Percentiles rank a stretch among this genome's conserved stretches.
Evolutionary conservation across 306 rosid genomes (phyloP).

Genomic region (Vigna mungo): DNA sequence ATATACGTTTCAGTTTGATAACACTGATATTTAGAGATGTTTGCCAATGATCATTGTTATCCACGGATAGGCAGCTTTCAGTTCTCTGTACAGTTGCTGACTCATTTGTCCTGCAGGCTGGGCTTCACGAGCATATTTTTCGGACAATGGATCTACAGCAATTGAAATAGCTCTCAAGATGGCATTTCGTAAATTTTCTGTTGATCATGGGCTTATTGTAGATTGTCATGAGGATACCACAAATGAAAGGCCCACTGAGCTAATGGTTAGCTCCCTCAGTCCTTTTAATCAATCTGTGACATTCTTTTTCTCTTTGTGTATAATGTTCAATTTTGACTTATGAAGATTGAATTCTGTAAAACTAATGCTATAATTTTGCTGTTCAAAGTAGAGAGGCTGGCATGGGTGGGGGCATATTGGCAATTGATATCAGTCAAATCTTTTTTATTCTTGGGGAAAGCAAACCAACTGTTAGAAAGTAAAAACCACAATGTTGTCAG

Average conservation of each 20-base stretch:
- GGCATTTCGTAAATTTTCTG: constrained; percentile 94
- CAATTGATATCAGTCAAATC: background rate
- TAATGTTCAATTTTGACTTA: constrained; percentile 16
- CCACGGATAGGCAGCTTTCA: constrained; percentile 21
- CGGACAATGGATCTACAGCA: constrained; percentile 97
- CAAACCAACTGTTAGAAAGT: constrained; percentile 21
- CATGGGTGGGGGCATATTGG: constrained; percentile 2
- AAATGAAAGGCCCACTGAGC: constrained; percentile 58
- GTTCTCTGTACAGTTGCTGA: constrained; percentile 22
- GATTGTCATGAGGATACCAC: constrained; percentile 51
- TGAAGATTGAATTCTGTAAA: constrained; percentile 21
- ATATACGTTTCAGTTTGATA: constrained; percentile 34
- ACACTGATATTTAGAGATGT: constrained; percentile 24
- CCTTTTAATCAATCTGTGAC: constrained; percentile 36
- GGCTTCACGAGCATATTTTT: constrained; percentile 91
- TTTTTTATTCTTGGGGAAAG: constrained; percentile 11
- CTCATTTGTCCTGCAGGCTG: constrained; percentile 59
- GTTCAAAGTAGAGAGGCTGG: constrained; percentile 21
- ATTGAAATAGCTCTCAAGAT: constrained; percentile 97
- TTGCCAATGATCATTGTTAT: constrained; percentile 32
- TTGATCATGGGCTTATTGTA: constrained; percentile 66
- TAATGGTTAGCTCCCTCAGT: constrained; percentile 63
- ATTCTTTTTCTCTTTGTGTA: constrained; percentile 30
- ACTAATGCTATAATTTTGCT: constrained; percentile 16
- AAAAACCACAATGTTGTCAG: background rate